Conservation (phyloP, 345 rosid genomes). For the Salix purpurea region DNA sequence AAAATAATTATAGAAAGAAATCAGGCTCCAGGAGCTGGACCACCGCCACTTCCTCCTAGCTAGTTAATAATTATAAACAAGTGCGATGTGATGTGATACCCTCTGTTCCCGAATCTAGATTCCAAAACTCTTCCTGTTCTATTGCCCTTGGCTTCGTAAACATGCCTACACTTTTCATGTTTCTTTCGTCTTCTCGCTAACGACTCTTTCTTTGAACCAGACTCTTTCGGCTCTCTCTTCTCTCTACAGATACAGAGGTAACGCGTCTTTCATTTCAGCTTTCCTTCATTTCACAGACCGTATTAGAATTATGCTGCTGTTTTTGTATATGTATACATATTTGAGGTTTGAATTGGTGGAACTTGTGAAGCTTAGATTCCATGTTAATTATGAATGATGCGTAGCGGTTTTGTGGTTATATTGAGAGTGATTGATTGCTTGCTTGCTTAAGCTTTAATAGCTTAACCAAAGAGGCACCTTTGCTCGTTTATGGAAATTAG, state of each 20-base stretch:
- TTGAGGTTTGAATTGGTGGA: not conserved
- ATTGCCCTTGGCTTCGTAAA: not conserved
- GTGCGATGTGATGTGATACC: not conserved
- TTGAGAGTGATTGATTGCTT: not conserved
- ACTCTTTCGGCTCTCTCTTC: not conserved
- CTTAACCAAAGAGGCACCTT: not conserved
- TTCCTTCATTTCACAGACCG: not conserved
- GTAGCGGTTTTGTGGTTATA: not conserved
- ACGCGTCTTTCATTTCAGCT: not conserved
- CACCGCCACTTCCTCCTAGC: too few species aligned
- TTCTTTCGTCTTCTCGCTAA: not conserved
- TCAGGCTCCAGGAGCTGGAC: too few species aligned
- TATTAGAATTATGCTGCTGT: not conserved
- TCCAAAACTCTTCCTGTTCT: slow-evolving; percentile 1
- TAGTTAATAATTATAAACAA: not conserved
- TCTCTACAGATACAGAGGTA: slow-evolving; percentile 6
- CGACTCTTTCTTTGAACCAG: not conserved
- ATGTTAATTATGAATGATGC: not conserved
- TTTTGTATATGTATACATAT: not conserved
- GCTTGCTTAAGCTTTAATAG: too few species aligned
- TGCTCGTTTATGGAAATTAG: not conserved
- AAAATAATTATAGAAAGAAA: too few species aligned
- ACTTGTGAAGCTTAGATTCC: not conserved
- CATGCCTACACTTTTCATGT: not conserved
- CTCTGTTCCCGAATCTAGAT: not conserved